phyloP scores from a whole-genome alignment of 352 stramenopile species.

The Globisporangium camurandrum region DNA sequence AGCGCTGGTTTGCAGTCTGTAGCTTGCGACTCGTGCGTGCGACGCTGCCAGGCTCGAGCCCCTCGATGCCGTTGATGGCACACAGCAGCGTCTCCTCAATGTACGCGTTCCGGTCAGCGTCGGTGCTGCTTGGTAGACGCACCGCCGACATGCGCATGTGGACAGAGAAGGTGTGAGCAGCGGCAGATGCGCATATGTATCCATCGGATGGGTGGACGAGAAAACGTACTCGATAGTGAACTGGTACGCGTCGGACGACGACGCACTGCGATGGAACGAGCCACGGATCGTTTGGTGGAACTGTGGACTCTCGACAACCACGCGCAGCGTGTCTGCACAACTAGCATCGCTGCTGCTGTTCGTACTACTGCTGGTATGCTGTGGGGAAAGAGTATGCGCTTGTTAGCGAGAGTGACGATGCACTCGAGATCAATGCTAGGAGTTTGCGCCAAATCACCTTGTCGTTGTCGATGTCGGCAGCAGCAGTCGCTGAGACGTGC shows the following conservation, averaged over 20 bases:
- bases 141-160: not conserved
- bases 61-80: constrained; percentile 48
- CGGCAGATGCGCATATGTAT: too few species aligned
- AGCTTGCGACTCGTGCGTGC: constrained; percentile 20
- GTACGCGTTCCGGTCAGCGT: constrained; percentile 75
- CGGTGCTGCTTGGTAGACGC: constrained; percentile 15
- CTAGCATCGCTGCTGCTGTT: not conserved
- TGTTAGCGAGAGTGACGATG: not conserved
- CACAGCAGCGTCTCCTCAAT: constrained; percentile 88
- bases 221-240: constrained; percentile 25
- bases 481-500: constrained; percentile 15
- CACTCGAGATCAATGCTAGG: not conserved
- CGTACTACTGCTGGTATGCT: too few species aligned
- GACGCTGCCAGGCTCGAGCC: constrained; percentile 21
- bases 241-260: constrained; percentile 11
- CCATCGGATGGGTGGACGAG: too few species aligned
- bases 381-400: not conserved
- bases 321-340: not conserved
- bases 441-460: constrained; percentile 14
- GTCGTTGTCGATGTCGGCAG: too few species aligned
- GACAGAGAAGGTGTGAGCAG: not conserved
- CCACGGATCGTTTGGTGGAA: constrained; percentile 65
- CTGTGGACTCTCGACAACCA: constrained; percentile 86
- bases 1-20: constrained; percentile 5
- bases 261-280: constrained; percentile 16